Evolutionary conservation across 352 stramenopile genomes (phyloP).

Genomic region (Globisporangium parvum): DNA sequence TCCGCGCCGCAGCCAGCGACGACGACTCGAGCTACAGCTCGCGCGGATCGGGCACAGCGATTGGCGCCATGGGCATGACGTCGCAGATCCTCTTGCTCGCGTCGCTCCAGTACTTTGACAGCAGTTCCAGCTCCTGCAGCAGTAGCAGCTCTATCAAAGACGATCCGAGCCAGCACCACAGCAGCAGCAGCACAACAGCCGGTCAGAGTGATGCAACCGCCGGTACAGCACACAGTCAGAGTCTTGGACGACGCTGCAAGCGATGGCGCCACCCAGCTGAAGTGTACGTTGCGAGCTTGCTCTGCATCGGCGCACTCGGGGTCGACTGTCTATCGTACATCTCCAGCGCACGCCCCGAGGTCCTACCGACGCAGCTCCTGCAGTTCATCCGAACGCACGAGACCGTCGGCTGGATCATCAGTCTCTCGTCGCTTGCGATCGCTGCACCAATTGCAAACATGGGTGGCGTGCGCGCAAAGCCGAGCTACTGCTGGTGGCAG

Average conservation of each 20-base stretch:
- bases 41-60: conserved; percentile 21
- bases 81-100: conserved; percentile 43
- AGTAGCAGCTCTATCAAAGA: no score
- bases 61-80: conserved; percentile 37
- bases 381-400: conserved; percentile 21
- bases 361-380: conserved; percentile 3
- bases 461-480: conserved; percentile 23
- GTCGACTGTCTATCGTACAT: conserved; percentile 22
- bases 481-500: conserved; percentile 38
- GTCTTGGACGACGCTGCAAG: not conserved
- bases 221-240: no score
- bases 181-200: not conserved
- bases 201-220: no score
- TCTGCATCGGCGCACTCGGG: conserved; percentile 22
- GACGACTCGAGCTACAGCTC: conserved; percentile 9
- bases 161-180: not conserved
- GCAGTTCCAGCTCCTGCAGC: no score
- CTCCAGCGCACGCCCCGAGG: conserved; percentile 1
- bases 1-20: conserved; percentile 10
- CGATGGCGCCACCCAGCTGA: conserved; percentile 17
- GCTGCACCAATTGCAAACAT: conserved; percentile 34
- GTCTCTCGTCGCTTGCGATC: conserved; percentile 25
- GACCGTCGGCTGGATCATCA: conserved; percentile 33
- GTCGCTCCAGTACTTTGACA: conserved; percentile 41
- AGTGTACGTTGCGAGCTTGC: conserved; percentile 26